Percentiles rank a stretch among this genome's conserved stretches.
phyloP scores from a whole-genome alignment of 352 stramenopile species.

The Phytophthora brassicae region DNA sequence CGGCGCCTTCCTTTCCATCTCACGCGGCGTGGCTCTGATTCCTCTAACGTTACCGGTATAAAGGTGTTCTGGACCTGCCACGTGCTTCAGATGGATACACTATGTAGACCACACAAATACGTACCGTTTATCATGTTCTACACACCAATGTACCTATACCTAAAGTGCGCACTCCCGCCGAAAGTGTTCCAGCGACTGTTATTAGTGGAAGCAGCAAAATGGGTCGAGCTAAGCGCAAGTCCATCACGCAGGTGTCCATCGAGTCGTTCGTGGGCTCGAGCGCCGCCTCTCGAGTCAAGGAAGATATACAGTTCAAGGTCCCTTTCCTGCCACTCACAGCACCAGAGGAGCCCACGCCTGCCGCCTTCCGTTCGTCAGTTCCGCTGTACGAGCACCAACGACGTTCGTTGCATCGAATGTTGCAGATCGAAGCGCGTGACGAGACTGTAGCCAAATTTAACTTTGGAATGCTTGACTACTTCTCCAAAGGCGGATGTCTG shows the following conservation, averaged over 20 bases:
- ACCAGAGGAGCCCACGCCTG: constrained; percentile 61
- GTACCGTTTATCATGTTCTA: not conserved
- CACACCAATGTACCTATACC: no score
- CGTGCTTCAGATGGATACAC: constrained; percentile 12
- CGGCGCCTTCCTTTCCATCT: constrained; percentile 35
- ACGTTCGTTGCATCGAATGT: constrained; percentile 84
- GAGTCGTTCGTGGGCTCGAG: constrained; percentile 50
- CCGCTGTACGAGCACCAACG: constrained; percentile 80
- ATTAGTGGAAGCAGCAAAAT: constrained; percentile 4
- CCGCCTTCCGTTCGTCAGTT: constrained; percentile 43
- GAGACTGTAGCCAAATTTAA: constrained; percentile 67
- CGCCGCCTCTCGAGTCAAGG: constrained; percentile 31
- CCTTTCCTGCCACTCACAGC: constrained; percentile 80
- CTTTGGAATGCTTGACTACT: constrained; percentile 76
- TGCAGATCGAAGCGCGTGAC: constrained; percentile 77
- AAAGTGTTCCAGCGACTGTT: not conserved
- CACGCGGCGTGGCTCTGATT: not conserved
- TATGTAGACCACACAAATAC: not conserved
- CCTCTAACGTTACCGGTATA: not conserved
- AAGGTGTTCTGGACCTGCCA: constrained; percentile 10
- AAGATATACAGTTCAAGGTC: constrained; percentile 81
- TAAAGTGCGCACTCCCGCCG: constrained; percentile 6
- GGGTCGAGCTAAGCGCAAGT: constrained; percentile 25
- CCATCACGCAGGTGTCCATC: constrained; percentile 52
- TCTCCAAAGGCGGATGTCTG: constrained; percentile 67